Evolutionary conservation across 371 early-diverging fungal genomes (phyloP).

Genomic region (Mortierella sp.): DNA sequence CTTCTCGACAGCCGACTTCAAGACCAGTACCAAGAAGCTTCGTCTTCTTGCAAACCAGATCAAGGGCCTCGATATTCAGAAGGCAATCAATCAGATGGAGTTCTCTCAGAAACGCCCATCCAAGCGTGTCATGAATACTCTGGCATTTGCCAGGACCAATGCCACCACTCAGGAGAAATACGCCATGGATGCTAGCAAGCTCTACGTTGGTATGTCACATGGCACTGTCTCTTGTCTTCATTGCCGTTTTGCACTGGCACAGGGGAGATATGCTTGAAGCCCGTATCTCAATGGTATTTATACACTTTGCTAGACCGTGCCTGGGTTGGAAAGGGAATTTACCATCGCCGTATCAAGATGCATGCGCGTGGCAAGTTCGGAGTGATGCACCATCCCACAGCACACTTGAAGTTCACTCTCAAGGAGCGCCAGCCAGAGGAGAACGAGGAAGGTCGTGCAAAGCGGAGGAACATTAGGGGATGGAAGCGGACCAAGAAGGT

Average conservation of each 20-base stretch:
- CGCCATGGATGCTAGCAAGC: slow-evolving; percentile 68
- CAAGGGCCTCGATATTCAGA: slow-evolving; percentile 76
- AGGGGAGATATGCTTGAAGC: too few species aligned
- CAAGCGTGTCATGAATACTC: slow-evolving; percentile 74
- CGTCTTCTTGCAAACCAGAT: slow-evolving; percentile 89
- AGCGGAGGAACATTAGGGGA: slow-evolving; percentile 67
- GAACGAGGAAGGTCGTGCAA: slow-evolving; percentile 48
- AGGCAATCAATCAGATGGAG: slow-evolving; percentile 91
- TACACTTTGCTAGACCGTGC: slow-evolving; percentile 66
- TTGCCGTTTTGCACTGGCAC: neutral
- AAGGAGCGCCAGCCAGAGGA: slow-evolving; percentile 63
- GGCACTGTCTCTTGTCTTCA: neutral
- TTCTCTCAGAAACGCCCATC: slow-evolving; percentile 80
- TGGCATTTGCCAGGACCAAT: slow-evolving; percentile 80
- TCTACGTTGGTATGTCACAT: slow-evolving; percentile 59
- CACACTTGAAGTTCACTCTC: slow-evolving; percentile 84
- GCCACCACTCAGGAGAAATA: slow-evolving; percentile 72
- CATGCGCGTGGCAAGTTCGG: slow-evolving; percentile 87
- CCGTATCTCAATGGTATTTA: neutral
- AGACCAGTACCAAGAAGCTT: slow-evolving; percentile 82
- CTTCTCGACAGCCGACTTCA: slow-evolving; percentile 80
- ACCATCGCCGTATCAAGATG: slow-evolving; percentile 67
- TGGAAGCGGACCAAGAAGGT: slow-evolving; percentile 75
- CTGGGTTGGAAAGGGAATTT: too few species aligned
- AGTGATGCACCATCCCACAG: too few species aligned